phyloP scores from a whole-genome alignment of 2,329 filamentous ascomycete genomes.

The Onygenales sp. region DNA sequence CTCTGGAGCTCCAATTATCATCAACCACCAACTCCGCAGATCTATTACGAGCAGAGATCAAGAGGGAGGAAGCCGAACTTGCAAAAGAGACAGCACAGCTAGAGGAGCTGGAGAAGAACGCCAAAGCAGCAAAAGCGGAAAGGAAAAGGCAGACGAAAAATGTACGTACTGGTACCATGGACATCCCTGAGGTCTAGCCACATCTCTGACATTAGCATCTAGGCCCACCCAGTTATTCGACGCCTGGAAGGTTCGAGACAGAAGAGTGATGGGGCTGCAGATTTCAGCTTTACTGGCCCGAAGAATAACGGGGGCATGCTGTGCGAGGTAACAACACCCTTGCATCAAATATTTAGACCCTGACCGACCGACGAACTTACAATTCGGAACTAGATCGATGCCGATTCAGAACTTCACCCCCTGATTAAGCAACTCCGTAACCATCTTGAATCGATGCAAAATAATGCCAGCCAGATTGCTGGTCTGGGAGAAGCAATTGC shows the following conservation, averaged over 20 bases:
- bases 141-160: constrained; percentile 33
- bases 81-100: constrained; percentile 30
- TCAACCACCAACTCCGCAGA: constrained; percentile 30
- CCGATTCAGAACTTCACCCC: constrained; percentile 26
- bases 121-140: constrained; percentile 29
- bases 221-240: constrained; percentile 33
- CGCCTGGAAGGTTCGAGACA: constrained; percentile 20
- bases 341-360: background rate
- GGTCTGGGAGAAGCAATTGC: constrained; percentile 29
- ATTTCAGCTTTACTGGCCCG: constrained; percentile 19
- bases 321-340: constrained; percentile 22
- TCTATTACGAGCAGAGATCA: constrained; percentile 32
- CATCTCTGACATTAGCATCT: constrained; percentile 5
- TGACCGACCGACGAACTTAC: constrained; percentile 5
- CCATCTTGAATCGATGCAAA: constrained; percentile 37
- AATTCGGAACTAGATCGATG: constrained; percentile 20
- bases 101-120: constrained; percentile 34
- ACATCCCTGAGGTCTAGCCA: background rate
- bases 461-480: constrained; percentile 27
- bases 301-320: constrained; percentile 20
- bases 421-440: constrained; percentile 32
- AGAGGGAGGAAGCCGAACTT: constrained; percentile 33
- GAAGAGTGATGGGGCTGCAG: constrained; percentile 12
- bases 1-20: constrained; percentile 30
- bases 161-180: constrained; percentile 14